Conservation (phyloP, 2,329 filamentous ascomycete genomes). For the Diaporthe citrichinensis region DNA sequence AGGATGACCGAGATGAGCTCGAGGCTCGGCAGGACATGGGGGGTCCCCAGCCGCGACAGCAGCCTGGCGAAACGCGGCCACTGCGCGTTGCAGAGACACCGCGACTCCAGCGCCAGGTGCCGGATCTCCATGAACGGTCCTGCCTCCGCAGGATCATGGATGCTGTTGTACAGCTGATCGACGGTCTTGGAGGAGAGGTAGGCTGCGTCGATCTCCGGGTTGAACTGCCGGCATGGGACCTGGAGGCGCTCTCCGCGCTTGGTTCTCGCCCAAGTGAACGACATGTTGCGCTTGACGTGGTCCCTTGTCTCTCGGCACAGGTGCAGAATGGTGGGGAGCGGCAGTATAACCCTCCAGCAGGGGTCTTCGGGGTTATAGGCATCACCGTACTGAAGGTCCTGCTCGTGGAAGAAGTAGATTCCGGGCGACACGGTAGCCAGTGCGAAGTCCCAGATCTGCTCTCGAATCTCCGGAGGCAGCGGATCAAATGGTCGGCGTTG, state of each 20-base stretch:
- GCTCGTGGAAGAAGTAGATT: conserved; percentile 31
- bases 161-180: conserved; percentile 30
- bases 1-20: conserved; percentile 27
- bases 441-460: conserved; percentile 23
- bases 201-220: neutral
- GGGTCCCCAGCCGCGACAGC: conserved; percentile 16
- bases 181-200: conserved; percentile 24
- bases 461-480: conserved; percentile 2
- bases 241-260: conserved; percentile 4
- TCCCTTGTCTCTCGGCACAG: conserved; percentile 11
- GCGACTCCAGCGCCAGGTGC: conserved; percentile 26
- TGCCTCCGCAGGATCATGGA: conserved; percentile 11
- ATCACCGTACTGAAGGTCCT: conserved; percentile 9
- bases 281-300: neutral
- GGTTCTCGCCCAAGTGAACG: conserved; percentile 16
- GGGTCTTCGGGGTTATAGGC: conserved; percentile 1
- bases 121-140: conserved; percentile 8
- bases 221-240: conserved; percentile 14
- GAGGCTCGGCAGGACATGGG: conserved; percentile 8
- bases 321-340: neutral
- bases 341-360: conserved; percentile 8
- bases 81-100: conserved; percentile 14
- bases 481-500: neutral
- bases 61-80: conserved; percentile 30
- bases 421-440: neutral